A percentile compares a stretch with the other conserved stretches of the same genome.
These are phyloP conservation scores for Colletotrichum shisoi DNA, from an alignment of 2,329 filamentous ascomycete genomes.

Conservation along the genomic window DNA sequence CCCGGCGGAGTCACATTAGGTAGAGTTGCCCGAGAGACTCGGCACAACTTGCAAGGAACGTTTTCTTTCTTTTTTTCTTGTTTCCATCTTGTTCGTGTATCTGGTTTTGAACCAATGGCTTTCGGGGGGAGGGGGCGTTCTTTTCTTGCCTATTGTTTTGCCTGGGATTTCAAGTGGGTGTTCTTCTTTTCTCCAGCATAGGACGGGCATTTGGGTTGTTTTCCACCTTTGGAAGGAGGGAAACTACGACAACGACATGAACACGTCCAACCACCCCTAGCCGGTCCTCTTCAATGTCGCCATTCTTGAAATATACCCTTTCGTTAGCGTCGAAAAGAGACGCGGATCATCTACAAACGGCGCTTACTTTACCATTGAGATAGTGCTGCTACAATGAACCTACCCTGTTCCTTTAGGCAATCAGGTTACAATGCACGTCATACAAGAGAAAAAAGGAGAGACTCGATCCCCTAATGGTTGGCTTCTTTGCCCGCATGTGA, in stretches of 20 bases:
- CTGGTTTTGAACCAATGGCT: neutral
- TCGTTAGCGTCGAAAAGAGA: constrained; percentile 28
- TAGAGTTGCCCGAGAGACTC: neutral
- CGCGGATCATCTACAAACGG: constrained; percentile 9
- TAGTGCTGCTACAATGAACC: constrained; percentile 2
- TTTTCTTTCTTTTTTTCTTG: neutral
- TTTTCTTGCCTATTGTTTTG: neutral
- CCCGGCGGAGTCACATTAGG: constrained; percentile 6
- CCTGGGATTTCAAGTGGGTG: neutral
- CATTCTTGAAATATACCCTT: constrained; percentile 35
- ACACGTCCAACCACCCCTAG: neutral
- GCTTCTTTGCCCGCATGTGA: no score
- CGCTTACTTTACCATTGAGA: neutral
- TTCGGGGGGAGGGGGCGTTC: neutral
- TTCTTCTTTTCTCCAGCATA: neutral
- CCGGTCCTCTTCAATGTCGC: neutral
- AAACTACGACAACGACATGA: neutral
- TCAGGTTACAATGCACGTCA: constrained; percentile 1
- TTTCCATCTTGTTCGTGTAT: neutral
- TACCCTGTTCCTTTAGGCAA: neutral
- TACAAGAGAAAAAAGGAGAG: neutral
- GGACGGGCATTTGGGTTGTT: neutral
- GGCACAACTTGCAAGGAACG: constrained; percentile 9
- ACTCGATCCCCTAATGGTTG: neutral
- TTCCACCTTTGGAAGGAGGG: neutral